Conservation (phyloP, 306 rosid genomes). For the Hylodesmum podocarpum region DNA sequence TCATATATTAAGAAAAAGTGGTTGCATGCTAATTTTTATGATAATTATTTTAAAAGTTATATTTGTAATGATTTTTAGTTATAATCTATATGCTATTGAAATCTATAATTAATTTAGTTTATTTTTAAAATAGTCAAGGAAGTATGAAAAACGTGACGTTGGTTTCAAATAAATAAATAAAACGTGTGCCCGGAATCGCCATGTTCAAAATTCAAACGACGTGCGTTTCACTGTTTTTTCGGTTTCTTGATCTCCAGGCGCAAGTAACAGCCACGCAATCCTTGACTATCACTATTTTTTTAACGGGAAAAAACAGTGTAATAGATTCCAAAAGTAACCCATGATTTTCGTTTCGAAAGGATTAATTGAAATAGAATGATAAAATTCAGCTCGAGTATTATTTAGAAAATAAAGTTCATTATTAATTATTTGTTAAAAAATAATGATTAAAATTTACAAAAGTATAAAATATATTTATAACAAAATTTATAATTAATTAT, state of each 20-base stretch:
- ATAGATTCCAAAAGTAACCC: neutral
- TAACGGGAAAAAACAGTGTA: neutral
- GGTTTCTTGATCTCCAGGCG: neutral
- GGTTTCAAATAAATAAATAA: neutral
- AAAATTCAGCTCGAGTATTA: too few relatives aligned
- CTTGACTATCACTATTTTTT: neutral
- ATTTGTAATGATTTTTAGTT: too few relatives aligned
- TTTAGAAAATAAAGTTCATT: too few relatives aligned
- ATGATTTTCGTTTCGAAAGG: neutral
- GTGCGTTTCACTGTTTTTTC: neutral
- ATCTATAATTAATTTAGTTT: neutral
- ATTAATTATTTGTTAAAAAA: too few relatives aligned
- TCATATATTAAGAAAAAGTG: neutral
- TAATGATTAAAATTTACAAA: too few relatives aligned
- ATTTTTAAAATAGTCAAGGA: too few relatives aligned
- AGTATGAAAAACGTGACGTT: neutral
- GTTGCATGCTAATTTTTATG: neutral
- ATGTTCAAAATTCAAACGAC: neutral
- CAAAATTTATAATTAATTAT: too few relatives aligned
- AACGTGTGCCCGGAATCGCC: neutral
- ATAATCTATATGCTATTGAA: too few relatives aligned
- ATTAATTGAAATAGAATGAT: neutral
- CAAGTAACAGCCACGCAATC: conserved; percentile 9
- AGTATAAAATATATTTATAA: too few relatives aligned
- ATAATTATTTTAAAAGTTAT: too few relatives aligned